Base-by-base conservation (phyloP, 164 flowering plant species). In the Piper betle region DNA sequence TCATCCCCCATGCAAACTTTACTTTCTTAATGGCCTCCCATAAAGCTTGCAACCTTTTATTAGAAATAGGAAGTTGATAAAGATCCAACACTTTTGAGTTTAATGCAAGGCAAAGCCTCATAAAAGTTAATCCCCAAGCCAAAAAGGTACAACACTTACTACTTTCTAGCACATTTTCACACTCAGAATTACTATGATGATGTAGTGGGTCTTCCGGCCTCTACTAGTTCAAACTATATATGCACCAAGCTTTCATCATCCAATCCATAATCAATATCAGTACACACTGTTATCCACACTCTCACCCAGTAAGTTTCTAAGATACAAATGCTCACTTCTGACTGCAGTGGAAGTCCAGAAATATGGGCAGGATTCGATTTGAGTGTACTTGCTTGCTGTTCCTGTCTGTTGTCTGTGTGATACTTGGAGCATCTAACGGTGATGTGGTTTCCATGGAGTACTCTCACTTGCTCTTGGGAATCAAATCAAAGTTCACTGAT, bases 401-500 rank as follows among this genome's bases (percentile, higher is more conserved):
- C 62, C 64, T 77, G n/a, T 58, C 72, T 52, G 25, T 77, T 20
- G 62, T 83, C 61, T 20, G 52, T 69, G 59, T 71, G 64, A 33
- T 62, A 60, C 63, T 75, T 60, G 60, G 63, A 59, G 68, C 64
- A 48, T 18, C 74, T 53, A 53, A 39, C 52, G 81, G 74, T 53
- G 80, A 74, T 61, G 60, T 25, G 33, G 33, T 39, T 62, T 66
- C 78, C 20, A 63, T 61, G 58, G 84, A 25, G 33, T 25, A 80
- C 66, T 72, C 90, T 39, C 68, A 62, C 62, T 81, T 82, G 85
- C 90, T 91, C 69, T 76, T 85, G 58, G 77, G 73, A 62, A 72
- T 86, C 33, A 86, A 88, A 77, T 70, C 83, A n/a, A 65, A 77
- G 63, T 77, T 86, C 10, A 64, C 66, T 57, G 96, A 86, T 75